Evolutionary conservation across 1,284 basidiomycete species (phyloP).

Genomic region (Sporisorium graminicola): DNA sequence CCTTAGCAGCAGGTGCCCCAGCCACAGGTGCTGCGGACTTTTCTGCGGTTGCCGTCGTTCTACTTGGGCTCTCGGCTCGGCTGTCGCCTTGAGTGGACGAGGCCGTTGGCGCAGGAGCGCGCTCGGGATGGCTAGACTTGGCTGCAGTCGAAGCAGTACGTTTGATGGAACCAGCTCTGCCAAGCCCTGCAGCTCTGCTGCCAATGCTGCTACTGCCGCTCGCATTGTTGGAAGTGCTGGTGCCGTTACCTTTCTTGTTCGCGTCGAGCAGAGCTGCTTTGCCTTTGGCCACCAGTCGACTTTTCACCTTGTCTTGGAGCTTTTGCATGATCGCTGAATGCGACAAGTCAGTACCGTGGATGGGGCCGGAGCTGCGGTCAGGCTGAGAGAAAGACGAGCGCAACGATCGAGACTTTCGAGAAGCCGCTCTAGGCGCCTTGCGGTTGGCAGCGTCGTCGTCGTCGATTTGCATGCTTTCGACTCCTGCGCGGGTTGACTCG

Average conservation of each 20-base stretch:
- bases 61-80: slow-evolving; percentile 8
- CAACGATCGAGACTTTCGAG: slow-evolving; percentile 18
- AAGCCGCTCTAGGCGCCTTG: background rate
- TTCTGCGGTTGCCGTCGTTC: slow-evolving; percentile 10
- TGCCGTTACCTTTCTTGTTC: background rate
- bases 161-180: slow-evolving; percentile 19
- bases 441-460: slow-evolving; percentile 4
- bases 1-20: slow-evolving; percentile 30
- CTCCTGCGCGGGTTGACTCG: slow-evolving; percentile 29
- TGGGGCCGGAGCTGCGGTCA: slow-evolving; percentile 20
- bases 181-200: background rate
- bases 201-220: background rate
- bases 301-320: slow-evolving; percentile 44
- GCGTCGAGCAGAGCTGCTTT: slow-evolving; percentile 3
- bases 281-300: slow-evolving; percentile 41
- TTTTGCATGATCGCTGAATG: slow-evolving; percentile 49
- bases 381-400: slow-evolving; percentile 30
- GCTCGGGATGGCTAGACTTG: slow-evolving; percentile 6
- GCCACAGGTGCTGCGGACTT: slow-evolving; percentile 9
- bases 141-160: slow-evolving; percentile 15
- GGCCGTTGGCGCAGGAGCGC: background rate
- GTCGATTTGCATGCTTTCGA: slow-evolving; percentile 46
- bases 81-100: slow-evolving; percentile 1
- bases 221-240: background rate
- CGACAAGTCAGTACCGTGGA: slow-evolving; percentile 31